These are phyloP conservation scores for Cerrena zonata DNA, from an alignment of 1,284 basidiomycete genomes.

Conservation along the genomic window DNA sequence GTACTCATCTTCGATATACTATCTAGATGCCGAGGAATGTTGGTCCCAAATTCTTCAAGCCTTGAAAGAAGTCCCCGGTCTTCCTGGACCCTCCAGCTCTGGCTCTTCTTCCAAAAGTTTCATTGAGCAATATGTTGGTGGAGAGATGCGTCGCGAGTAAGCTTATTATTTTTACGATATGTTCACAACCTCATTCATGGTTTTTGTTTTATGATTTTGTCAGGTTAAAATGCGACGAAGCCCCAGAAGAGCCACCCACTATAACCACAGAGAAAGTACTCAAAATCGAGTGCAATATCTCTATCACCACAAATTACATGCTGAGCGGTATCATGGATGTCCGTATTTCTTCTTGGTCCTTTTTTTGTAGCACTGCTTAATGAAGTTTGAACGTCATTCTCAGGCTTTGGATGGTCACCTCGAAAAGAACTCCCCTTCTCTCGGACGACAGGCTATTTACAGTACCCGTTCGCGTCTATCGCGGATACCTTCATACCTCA, in stretches of 20 bases:
- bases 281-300: slow-evolving; percentile 93
- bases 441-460: slow-evolving; percentile 81
- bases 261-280: slow-evolving; percentile 69
- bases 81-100: slow-evolving; percentile 30
- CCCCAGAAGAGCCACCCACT: slow-evolving; percentile 71
- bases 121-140: slow-evolving; percentile 81
- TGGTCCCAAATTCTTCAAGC: slow-evolving; percentile 82
- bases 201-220: not conserved
- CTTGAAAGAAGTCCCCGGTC: slow-evolving; percentile 59
- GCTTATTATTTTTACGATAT: no score
- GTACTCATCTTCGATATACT: not conserved
- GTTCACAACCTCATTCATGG: not conserved
- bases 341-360: slow-evolving; percentile 30
- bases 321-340: slow-evolving; percentile 81
- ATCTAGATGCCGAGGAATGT: slow-evolving; percentile 89
- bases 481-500: slow-evolving; percentile 79
- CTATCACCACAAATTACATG: slow-evolving; percentile 83
- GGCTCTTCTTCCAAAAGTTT: slow-evolving; percentile 45
- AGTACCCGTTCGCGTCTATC: slow-evolving; percentile 79
- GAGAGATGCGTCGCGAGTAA: slow-evolving; percentile 78
- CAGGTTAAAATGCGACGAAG: slow-evolving; percentile 76
- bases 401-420: slow-evolving; percentile 82
- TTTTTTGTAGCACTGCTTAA: slow-evolving; percentile 1
- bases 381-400: not conserved
- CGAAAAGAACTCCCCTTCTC: slow-evolving; percentile 77